Conservation (phyloP, 208 protist genomes). For the Trypanosoma congolense region DNA sequence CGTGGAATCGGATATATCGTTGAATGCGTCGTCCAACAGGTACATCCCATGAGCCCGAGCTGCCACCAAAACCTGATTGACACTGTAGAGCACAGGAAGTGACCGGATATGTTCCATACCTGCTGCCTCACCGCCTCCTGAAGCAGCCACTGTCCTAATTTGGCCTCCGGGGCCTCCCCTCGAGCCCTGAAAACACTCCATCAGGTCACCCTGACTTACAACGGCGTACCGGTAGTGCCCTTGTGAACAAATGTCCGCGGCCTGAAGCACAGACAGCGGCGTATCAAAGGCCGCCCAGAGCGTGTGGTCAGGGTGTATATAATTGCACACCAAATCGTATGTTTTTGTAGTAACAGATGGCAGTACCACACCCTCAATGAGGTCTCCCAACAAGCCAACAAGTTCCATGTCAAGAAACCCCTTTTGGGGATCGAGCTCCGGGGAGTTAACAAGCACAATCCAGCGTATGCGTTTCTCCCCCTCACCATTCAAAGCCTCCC, state of each 20-base stretch:
- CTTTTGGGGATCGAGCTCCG: conserved; percentile 53
- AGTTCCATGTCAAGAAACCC: conserved; percentile 80
- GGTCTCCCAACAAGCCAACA: conserved; percentile 49
- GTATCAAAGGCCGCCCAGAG: conserved; percentile 85
- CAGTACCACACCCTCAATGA: conserved; percentile 73
- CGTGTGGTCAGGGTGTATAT: conserved; percentile 67
- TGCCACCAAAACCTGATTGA: conserved; percentile 52
- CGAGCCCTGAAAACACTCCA: conserved; percentile 39
- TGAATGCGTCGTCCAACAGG: conserved; percentile 71
- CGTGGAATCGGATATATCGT: conserved; percentile 56
- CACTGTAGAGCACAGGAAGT: conserved; percentile 47
- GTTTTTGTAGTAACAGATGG: conserved; percentile 54
- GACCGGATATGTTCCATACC: conserved; percentile 20
- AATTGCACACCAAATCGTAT: conserved; percentile 45
- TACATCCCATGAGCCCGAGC: conserved; percentile 66
- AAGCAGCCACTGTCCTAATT: neutral
- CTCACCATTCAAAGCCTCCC: too few relatives aligned
- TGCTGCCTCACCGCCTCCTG: neutral
- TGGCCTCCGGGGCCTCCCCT: neutral
- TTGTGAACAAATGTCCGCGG: conserved; percentile 53
- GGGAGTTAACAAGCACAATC: conserved; percentile 78
- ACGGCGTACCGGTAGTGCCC: conserved; percentile 65
- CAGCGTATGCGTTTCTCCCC: conserved; percentile 33
- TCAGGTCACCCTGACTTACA: conserved; percentile 62
- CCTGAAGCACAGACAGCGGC: conserved; percentile 61